phyloP scores from a whole-genome alignment of 441 rosid species.

The Brassica hybrid region DNA sequence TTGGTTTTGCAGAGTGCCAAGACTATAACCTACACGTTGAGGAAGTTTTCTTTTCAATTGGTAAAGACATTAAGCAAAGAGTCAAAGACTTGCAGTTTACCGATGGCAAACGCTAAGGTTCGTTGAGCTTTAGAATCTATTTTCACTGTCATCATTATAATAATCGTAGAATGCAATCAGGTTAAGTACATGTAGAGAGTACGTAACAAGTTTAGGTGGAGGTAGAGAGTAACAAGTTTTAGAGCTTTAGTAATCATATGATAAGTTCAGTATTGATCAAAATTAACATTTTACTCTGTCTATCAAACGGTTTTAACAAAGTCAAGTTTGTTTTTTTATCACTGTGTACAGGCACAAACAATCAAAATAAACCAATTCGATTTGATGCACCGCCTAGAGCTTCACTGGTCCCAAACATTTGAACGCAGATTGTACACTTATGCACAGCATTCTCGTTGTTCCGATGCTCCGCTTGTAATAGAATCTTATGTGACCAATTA shows the following conservation, averaged over 20 bases:
- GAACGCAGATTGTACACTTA: too few relatives aligned
- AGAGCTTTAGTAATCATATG: background rate
- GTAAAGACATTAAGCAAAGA: slow-evolving; percentile 66
- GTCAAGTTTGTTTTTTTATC: background rate
- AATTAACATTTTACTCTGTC: background rate
- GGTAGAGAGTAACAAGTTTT: background rate
- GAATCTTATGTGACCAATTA: too few relatives aligned
- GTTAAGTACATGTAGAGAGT: background rate
- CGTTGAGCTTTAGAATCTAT: background rate
- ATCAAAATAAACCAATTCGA: slow-evolving; percentile 87
- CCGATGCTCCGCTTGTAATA: too few relatives aligned
- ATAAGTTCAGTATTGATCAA: background rate
- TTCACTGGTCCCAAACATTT: too few relatives aligned
- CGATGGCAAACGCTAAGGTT: slow-evolving; percentile 69
- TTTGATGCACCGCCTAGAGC: too few relatives aligned
- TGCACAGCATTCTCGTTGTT: too few relatives aligned
- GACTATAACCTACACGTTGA: slow-evolving; percentile 52
- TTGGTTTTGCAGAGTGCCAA: slow-evolving; percentile 69
- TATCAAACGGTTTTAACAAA: background rate
- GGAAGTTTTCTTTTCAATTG: slow-evolving; percentile 89
- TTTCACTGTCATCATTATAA: background rate
- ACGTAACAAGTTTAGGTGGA: background rate
- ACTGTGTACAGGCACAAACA: slow-evolving; percentile 70
- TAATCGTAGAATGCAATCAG: slow-evolving; percentile 4
- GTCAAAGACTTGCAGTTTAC: slow-evolving; percentile 77